phyloP scores from a whole-genome alignment of 495 filamentous ascomycete species.

The Parathielavia appendiculata region DNA sequence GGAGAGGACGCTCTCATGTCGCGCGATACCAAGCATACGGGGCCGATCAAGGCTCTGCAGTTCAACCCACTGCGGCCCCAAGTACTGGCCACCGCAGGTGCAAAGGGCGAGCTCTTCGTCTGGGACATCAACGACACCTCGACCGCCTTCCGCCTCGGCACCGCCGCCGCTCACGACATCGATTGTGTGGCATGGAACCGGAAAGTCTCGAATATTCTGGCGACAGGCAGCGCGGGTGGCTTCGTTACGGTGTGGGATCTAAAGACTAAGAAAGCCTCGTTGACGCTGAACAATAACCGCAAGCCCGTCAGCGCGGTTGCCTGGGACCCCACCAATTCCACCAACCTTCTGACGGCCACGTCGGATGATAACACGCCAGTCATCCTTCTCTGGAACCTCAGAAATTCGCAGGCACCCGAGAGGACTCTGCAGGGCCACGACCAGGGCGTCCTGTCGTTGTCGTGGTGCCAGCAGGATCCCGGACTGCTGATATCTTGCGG shows the following conservation, averaged over 20 bases:
- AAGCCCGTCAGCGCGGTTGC: conserved; percentile 93
- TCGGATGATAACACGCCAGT: conserved; percentile 83
- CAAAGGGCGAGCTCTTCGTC: conserved; percentile 94
- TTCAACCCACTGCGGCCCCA: conserved; percentile 95
- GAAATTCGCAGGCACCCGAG: conserved; percentile 94
- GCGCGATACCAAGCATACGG: conserved; percentile 85
- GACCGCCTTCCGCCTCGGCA: conserved; percentile 84
- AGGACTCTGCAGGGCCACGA: conserved; percentile 83
- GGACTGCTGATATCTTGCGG: conserved; percentile 90
- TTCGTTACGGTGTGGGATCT: conserved; percentile 99
- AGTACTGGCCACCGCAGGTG: conserved; percentile 84
- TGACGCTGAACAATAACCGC: conserved; percentile 91
- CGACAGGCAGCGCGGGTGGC: conserved; percentile 87
- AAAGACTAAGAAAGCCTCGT: conserved; percentile 90
- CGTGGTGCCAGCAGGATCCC: conserved; percentile 91
- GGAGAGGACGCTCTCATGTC: conserved; percentile 70
- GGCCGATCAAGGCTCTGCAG: conserved; percentile 90
- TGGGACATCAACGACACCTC: conserved; percentile 86
- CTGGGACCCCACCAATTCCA: conserved; percentile 93
- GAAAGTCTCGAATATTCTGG: conserved; percentile 93
- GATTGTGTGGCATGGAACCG: conserved; percentile 98
- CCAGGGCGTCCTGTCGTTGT: conserved; percentile 85
- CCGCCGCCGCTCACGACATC: conserved; percentile 87
- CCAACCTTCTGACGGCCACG: conserved; percentile 89
- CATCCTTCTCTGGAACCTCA: conserved; percentile 89